Conservation (phyloP, 176 grass and related monocot genomes). For the Cenchrus fungigraminus region DNA sequence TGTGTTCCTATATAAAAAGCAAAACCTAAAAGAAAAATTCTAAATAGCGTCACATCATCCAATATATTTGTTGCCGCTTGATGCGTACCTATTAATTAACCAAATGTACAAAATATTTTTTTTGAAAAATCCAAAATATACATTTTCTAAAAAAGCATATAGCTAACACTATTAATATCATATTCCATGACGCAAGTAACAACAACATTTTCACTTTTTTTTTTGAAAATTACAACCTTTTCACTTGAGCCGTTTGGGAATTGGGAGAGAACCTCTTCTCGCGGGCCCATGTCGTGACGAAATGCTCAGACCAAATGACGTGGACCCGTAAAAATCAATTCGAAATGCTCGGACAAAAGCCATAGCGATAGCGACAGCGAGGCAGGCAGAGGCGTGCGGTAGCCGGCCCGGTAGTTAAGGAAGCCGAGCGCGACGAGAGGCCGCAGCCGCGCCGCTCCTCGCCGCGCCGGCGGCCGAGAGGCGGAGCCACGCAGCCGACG, state of each 20-base stretch:
- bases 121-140: neutral
- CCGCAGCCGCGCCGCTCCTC: slow-evolving; percentile 29
- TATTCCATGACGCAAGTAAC: neutral
- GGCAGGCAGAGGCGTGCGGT: neutral
- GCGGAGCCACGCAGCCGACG: slow-evolving; percentile 56
- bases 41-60: too few relatives aligned
- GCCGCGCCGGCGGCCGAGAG: neutral
- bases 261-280: neutral
- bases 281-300: neutral
- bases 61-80: too few relatives aligned
- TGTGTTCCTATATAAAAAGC: too few relatives aligned
- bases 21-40: neutral
- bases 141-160: neutral
- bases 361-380: too few relatives aligned
- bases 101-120: neutral
- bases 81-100: too few relatives aligned
- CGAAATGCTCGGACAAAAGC: neutral
- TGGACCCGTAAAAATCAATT: neutral
- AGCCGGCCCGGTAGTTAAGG: neutral
- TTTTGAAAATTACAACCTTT: neutral
- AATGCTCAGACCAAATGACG: neutral
- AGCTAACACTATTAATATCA: neutral
- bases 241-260: neutral
- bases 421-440: slow-evolving; percentile 31
- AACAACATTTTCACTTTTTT: neutral